Conservation (phyloP, 2,329 filamentous ascomycete genomes). For the Lachnellula suecica region DNA sequence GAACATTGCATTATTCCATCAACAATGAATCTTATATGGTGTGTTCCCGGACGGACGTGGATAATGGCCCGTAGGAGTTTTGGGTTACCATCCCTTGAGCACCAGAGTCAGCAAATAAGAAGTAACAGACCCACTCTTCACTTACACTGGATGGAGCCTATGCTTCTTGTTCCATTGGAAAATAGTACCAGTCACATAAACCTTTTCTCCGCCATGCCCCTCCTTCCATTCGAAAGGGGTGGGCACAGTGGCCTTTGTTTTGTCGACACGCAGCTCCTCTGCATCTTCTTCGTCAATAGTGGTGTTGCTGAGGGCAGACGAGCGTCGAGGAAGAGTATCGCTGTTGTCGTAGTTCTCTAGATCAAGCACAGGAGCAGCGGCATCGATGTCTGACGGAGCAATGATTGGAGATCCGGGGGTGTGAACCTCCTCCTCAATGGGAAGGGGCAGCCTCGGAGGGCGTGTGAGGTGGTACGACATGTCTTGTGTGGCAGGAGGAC, state of each 20-base stretch:
- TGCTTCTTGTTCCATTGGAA: conserved; percentile 97
- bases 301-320: conserved; percentile 59
- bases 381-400: conserved; percentile 58
- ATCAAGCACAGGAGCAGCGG: conserved; percentile 27
- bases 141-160: conserved; percentile 78
- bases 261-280: conserved; percentile 75
- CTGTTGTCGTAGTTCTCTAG: conserved; percentile 52
- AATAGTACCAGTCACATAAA: conserved; percentile 96
- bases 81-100: conserved; percentile 41
- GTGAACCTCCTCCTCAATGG: conserved; percentile 88
- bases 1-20: conserved; percentile 92
- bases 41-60: conserved; percentile 86
- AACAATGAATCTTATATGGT: conserved; percentile 95
- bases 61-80: conserved; percentile 75
- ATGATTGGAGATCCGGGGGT: conserved; percentile 89
- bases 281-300: conserved; percentile 78
- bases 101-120: not conserved
- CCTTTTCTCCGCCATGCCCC: conserved; percentile 72
- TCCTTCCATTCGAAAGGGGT: conserved; percentile 79
- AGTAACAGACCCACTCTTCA: conserved; percentile 1
- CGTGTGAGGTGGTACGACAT: conserved; percentile 62
- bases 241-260: conserved; percentile 75
- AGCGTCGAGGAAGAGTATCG: conserved; percentile 45
- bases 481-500: conserved; percentile 38
- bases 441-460: conserved; percentile 87